Percentiles rank a stretch among this genome's conserved stretches.
Conservation (phyloP, 176 grass and related monocot species). For the Bonia amplexicaulis region DNA sequence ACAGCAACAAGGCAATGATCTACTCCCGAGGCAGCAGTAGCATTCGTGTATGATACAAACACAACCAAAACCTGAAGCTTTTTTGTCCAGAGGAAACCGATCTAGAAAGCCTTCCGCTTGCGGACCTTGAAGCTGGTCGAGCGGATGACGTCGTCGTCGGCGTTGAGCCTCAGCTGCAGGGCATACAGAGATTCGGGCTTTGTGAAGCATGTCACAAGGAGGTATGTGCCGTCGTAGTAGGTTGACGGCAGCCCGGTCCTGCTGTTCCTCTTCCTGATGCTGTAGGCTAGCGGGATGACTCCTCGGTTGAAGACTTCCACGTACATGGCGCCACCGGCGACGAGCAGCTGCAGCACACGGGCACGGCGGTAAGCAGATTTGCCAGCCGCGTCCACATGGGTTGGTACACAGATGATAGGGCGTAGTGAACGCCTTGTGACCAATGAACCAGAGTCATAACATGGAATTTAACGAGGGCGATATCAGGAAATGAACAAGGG, state of each 20-base stretch:
- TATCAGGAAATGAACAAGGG: background rate
- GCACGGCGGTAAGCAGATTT: background rate
- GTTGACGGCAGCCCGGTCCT: conserved; percentile 63
- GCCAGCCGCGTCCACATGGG: background rate
- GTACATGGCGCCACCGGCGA: conserved; percentile 88
- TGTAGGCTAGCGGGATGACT: conserved; percentile 77
- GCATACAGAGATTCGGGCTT: conserved; percentile 67
- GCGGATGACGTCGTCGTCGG: conserved; percentile 76
- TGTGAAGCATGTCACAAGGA: conserved; percentile 86
- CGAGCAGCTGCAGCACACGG: conserved; percentile 56
- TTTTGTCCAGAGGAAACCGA: background rate
- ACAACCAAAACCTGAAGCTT: conserved; percentile 3
- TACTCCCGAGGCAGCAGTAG: background rate
- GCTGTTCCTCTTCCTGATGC: conserved; percentile 80
- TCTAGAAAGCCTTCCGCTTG: conserved; percentile 46
- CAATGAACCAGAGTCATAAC: background rate
- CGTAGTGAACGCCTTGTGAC: background rate
- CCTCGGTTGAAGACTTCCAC: conserved; percentile 83
- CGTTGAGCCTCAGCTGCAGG: conserved; percentile 51
- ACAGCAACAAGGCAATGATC: background rate
- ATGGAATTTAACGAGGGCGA: background rate
- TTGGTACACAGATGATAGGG: background rate
- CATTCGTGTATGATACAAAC: conserved; percentile 24
- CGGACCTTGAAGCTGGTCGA: conserved; percentile 63
- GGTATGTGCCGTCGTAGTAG: conserved; percentile 86